A percentile compares a stretch with the other conserved stretches of the same genome.
These are phyloP conservation scores for Physcomitrellopsis africana DNA, from an alignment of 225 moss, liverwort and hornwort species.

Conservation along the genomic window DNA sequence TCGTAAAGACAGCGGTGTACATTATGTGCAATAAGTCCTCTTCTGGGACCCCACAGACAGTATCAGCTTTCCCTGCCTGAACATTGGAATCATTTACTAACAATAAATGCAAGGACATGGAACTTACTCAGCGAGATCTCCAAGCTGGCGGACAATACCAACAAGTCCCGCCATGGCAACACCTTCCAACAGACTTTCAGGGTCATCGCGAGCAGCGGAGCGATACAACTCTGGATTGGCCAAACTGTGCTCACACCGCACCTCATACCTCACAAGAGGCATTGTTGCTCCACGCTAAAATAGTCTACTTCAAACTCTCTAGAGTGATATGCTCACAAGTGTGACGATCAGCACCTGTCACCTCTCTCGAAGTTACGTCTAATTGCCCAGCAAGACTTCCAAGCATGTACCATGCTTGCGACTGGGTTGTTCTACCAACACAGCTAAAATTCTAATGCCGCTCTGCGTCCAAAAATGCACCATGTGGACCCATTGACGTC, in stretches of 20 bases:
- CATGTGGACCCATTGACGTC: background rate
- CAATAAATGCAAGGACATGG: conserved; percentile 1
- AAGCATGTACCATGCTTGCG: conserved; percentile 30
- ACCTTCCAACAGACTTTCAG: conserved; percentile 85
- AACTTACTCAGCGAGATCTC: conserved; percentile 88
- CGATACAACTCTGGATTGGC: conserved; percentile 87
- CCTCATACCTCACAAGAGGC: conserved; percentile 91
- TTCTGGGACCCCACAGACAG: background rate
- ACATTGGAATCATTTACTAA: background rate
- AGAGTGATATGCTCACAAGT: conserved; percentile 13
- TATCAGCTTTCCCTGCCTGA: background rate
- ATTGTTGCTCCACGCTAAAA: conserved; percentile 41
- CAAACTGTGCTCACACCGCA: conserved; percentile 88
- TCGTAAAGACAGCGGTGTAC: background rate
- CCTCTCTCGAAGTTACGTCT: conserved; percentile 27
- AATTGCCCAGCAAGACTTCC: conserved; percentile 28
- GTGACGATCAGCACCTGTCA: conserved; percentile 21
- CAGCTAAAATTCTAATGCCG: conserved; percentile 24
- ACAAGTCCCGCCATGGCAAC: conserved; percentile 93
- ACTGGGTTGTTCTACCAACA: conserved; percentile 22
- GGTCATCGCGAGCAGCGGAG: conserved; percentile 81
- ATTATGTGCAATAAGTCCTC: background rate
- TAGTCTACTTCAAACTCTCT: conserved; percentile 3
- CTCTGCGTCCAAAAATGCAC: conserved; percentile 23
- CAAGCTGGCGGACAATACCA: conserved; percentile 91